phyloP scores from a whole-genome alignment of 1,284 basidiomycete genomes.

The Boletus coffeatus region DNA sequence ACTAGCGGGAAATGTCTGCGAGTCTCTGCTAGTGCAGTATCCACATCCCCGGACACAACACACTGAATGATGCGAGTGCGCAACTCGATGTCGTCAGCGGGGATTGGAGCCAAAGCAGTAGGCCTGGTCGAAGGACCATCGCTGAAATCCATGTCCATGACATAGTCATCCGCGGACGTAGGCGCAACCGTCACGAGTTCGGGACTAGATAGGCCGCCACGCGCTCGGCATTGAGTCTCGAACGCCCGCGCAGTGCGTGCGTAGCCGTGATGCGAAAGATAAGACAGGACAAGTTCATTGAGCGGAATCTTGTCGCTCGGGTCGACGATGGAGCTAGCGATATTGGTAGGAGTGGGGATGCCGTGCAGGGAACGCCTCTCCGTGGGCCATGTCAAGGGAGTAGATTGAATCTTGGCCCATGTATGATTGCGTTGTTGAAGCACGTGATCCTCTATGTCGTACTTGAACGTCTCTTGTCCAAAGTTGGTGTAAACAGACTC shows the following conservation, averaged over 20 bases:
- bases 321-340: slow-evolving; percentile 10
- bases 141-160: slow-evolving; percentile 39
- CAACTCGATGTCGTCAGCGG: slow-evolving; percentile 48
- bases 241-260: slow-evolving; percentile 63
- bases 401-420: slow-evolving; percentile 60
- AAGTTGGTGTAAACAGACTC: slow-evolving; percentile 83
- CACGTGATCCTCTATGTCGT: slow-evolving; percentile 82
- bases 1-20: slow-evolving; percentile 53
- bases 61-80: slow-evolving; percentile 68
- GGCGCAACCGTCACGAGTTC: slow-evolving; percentile 2
- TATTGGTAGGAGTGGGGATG: slow-evolving; percentile 1
- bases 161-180: slow-evolving; percentile 36
- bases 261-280: slow-evolving; percentile 79
- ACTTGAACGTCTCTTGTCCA: slow-evolving; percentile 78
- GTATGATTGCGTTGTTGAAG: slow-evolving; percentile 55
- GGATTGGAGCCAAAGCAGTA: slow-evolving; percentile 8
- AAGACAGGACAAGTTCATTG: slow-evolving; percentile 70
- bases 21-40: slow-evolving; percentile 57
- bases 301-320: slow-evolving; percentile 37
- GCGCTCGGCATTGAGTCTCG: slow-evolving; percentile 40
- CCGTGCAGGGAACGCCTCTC: slow-evolving; percentile 15
- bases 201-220: slow-evolving; percentile 15
- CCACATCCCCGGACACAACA: slow-evolving; percentile 65
- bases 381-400: slow-evolving; percentile 36
- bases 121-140: slow-evolving; percentile 15